phyloP scores from a whole-genome alignment of 306 rosid genomes.

The Lathyrus sativus region DNA sequence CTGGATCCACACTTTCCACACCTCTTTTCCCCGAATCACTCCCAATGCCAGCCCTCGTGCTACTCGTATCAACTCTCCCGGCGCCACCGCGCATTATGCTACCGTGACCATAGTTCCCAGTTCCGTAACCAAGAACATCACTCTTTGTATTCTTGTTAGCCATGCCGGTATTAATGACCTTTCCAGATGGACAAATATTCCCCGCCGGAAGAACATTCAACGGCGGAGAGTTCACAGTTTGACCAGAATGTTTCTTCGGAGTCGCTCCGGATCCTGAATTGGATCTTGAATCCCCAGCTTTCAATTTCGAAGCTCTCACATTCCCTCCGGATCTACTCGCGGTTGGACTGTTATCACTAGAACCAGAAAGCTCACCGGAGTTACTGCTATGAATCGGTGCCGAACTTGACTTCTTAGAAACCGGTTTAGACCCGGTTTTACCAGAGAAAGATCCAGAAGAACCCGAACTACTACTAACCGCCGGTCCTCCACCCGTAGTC shows the following conservation, averaged over 20 bases:
- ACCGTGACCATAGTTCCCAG: constrained; percentile 85
- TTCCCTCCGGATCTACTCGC: constrained; percentile 51
- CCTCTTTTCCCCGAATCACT: constrained; percentile 49
- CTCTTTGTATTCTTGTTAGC: constrained; percentile 45
- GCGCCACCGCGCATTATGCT: constrained; percentile 86
- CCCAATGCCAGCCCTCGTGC: constrained; percentile 10
- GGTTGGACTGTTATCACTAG: constrained; percentile 80
- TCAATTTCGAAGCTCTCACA: constrained; percentile 45
- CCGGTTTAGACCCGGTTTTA: constrained; percentile 48
- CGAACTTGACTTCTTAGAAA: constrained; percentile 55
- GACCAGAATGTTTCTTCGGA: constrained; percentile 63
- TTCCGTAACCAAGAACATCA: constrained; percentile 82
- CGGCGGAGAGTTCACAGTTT: constrained; percentile 67
- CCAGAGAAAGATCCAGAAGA: constrained; percentile 93
- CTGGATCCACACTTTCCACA: constrained; percentile 62
- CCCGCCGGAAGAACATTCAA: constrained; percentile 75
- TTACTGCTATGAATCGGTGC: constrained; percentile 51
- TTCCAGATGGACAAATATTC: constrained; percentile 91
- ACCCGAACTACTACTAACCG: constrained; percentile 79
- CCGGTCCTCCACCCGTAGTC: constrained; percentile 56
- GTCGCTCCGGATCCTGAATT: constrained; percentile 52
- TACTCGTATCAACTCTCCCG: background rate
- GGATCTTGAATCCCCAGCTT: constrained; percentile 70
- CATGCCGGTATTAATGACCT: constrained; percentile 67
- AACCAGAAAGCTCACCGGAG: constrained; percentile 94